Percentiles rank a stretch among this genome's conserved stretches.
Conservation (phyloP, 2,329 filamentous ascomycete species). For the Ceratocystis papillata region DNA sequence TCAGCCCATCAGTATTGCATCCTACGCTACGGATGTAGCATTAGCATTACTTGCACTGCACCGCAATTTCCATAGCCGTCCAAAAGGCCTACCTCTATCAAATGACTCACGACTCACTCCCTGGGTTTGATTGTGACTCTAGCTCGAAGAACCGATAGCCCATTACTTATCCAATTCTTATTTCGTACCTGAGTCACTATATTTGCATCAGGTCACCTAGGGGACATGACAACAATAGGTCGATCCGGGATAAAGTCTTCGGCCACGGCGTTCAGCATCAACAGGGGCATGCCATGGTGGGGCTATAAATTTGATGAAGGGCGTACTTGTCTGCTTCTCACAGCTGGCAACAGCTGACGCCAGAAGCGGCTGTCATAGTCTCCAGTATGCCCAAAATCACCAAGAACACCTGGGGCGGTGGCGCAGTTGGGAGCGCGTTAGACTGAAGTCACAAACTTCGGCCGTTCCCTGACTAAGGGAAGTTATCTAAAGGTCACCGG, state of each 20-base stretch:
- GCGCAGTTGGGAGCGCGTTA: slow-evolving; percentile 25
- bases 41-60: background rate
- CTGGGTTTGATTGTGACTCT: background rate
- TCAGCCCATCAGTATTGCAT: background rate
- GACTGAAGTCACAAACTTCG: slow-evolving; percentile 24
- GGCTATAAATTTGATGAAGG: background rate
- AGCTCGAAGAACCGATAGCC: background rate
- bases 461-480: too few species aligned
- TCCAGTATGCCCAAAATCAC: background rate
- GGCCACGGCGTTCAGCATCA: slow-evolving; percentile 2
- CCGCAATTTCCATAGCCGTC: too few species aligned
- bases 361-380: background rate
- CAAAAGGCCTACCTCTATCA: background rate
- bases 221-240: background rate
- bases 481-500: slow-evolving; percentile 25
- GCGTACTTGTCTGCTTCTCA: too few species aligned
- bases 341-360: background rate
- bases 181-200: background rate
- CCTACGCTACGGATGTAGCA: background rate
- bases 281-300: slow-evolving; percentile 4
- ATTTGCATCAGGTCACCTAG: background rate
- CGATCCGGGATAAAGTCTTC: slow-evolving; percentile 1
- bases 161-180: too few species aligned
- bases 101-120: background rate
- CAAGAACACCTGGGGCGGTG: slow-evolving; percentile 16